Base-by-base conservation (phyloP, 306 rosid genomes). In the Calophaca sinica region DNA sequence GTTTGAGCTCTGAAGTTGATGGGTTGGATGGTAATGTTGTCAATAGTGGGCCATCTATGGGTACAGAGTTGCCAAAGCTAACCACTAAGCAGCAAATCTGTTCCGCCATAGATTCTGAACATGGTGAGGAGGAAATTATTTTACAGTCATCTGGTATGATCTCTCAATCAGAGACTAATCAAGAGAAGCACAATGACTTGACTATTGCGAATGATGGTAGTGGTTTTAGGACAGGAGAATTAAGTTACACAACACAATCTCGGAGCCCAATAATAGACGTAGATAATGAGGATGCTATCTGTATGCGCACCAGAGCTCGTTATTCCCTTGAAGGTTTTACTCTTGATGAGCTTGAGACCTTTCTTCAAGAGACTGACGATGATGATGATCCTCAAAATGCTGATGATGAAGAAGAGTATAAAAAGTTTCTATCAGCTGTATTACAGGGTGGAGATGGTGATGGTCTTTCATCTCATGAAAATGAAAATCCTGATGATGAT, bases 301-400 rank as follows among this genome's bases (percentile, higher is more conserved):
- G 99, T 81, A 94, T 82, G 74, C 96, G 98, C 38, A 94, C 99
- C 5, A 87, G 98, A 79, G 99, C 97, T 59, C 96, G 93, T 52
- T 94, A 92, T 86, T 94, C 98, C 2, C 92, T 94, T 62, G 92
- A 90, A 63, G 86, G 94, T 84, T 94, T 86, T 80, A 85, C 88
- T 26, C 98, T 94, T 71, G 98, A 94, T 79, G 99, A 94, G 80
- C 97, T 92, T 2, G 96, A 94, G 84, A 89, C 85, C 62, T 94
- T 94, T 85, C 93, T 94, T 86, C 99, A 94, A 87, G 99, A 89
- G 84, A 88, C 91, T 5, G 99, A 94, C 64, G 97, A 94, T 74
- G 99, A 94, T 20, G 99, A 92, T 8, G 99, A 89, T 86, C 86
- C 90, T 80, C 96, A 89, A 76, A 89, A 92, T 80, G 92, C 84